phyloP scores from a whole-genome alignment of 2,329 filamentous ascomycete species.

The Sclerotinia trifoliorum region DNA sequence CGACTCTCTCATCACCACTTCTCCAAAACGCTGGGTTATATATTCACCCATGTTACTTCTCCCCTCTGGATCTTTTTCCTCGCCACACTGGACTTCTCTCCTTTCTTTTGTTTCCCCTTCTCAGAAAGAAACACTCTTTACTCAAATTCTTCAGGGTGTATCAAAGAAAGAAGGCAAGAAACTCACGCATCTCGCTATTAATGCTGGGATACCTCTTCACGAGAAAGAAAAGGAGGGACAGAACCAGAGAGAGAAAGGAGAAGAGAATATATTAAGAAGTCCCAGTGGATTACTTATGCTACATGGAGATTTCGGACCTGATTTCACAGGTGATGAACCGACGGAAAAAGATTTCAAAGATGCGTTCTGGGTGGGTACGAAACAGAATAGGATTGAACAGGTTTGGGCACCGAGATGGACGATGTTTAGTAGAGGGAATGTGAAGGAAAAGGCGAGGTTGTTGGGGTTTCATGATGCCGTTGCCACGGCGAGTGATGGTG shows the following conservation, averaged over 20 bases:
- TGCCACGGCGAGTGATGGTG: neutral
- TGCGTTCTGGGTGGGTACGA: constrained; percentile 77
- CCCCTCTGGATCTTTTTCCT: constrained; percentile 58
- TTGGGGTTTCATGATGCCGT: constrained; percentile 49
- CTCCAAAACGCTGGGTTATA: constrained; percentile 57
- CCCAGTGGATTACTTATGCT: constrained; percentile 70
- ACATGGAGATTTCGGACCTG: constrained; percentile 70
- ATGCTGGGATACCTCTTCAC: constrained; percentile 58
- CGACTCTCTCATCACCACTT: constrained; percentile 25
- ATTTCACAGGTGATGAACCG: constrained; percentile 27
- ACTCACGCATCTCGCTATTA: constrained; percentile 59
- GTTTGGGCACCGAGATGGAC: constrained; percentile 87
- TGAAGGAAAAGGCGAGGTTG: constrained; percentile 82
- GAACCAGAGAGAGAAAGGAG: constrained; percentile 25
- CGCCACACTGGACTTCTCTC: constrained; percentile 31
- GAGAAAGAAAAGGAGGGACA: constrained; percentile 25
- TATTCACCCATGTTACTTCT: constrained; percentile 63
- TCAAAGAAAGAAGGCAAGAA: constrained; percentile 44
- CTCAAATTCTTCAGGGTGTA: constrained; percentile 48
- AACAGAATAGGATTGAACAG: constrained; percentile 78
- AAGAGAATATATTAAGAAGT: constrained; percentile 70
- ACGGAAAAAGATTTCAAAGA: constrained; percentile 54
- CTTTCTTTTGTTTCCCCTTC: neutral
- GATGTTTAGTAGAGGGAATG: constrained; percentile 91
- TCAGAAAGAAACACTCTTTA: constrained; percentile 46